These are phyloP conservation scores for Cytidiella melzeri DNA, from an alignment of 768 basidiomycete genomes.

Conservation along the genomic window DNA sequence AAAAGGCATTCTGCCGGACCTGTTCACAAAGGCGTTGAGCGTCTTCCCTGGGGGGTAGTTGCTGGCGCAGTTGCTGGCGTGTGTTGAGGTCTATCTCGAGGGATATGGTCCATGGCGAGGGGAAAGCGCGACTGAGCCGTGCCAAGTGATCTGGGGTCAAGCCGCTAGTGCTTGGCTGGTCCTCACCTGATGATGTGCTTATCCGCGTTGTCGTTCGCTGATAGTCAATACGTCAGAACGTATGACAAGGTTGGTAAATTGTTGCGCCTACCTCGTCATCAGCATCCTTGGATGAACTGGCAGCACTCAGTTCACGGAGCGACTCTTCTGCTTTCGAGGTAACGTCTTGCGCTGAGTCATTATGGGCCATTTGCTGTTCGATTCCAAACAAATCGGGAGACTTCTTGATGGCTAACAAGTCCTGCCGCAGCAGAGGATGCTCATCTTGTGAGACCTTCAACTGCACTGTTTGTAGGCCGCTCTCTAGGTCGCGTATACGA, in stretches of 20 bases:
- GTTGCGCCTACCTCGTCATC: slow-evolving; percentile 28
- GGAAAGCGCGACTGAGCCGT: slow-evolving; percentile 60
- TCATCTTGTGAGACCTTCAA: slow-evolving; percentile 38
- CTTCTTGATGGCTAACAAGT: slow-evolving; percentile 53
- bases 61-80: slow-evolving; percentile 55
- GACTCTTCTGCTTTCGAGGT: slow-evolving; percentile 10
- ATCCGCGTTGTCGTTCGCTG: slow-evolving; percentile 1
- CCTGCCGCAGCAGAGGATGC: slow-evolving; percentile 54
- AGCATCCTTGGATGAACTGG: slow-evolving; percentile 13
- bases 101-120: slow-evolving; percentile 56
- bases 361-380: slow-evolving; percentile 13
- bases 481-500: slow-evolving; percentile 61
- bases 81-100: slow-evolving; percentile 44
- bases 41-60: slow-evolving; percentile 53
- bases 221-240: not conserved
- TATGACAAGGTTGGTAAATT: not conserved
- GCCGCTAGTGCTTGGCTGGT: not conserved
- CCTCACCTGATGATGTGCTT: not conserved
- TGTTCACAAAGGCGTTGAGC: slow-evolving; percentile 56
- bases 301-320: slow-evolving; percentile 2
- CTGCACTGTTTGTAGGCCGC: slow-evolving; percentile 51
- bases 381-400: slow-evolving; percentile 51
- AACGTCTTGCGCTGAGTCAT: slow-evolving; percentile 1
- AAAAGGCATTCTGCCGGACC: slow-evolving; percentile 61
- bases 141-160: slow-evolving; percentile 37